Evolutionary conservation across 352 stramenopile genomes (phyloP).

Genomic region (Phytophthora cryptogea): DNA sequence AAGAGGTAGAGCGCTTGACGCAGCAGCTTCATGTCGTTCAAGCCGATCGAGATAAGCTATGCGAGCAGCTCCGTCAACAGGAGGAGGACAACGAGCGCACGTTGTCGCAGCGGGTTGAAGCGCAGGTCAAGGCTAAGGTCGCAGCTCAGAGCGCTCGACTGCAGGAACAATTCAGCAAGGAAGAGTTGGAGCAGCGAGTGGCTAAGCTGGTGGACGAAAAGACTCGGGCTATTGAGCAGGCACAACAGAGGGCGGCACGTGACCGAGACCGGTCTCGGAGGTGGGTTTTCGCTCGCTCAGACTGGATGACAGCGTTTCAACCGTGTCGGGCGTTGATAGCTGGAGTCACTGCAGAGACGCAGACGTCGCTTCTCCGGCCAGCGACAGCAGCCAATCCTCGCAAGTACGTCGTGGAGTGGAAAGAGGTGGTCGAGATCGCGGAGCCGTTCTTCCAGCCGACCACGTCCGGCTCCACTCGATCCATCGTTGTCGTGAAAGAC

Average conservation of each 20-base stretch:
- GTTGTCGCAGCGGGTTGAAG: conserved; percentile 17
- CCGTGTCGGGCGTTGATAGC: conserved; percentile 19
- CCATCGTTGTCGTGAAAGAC: conserved; percentile 27
- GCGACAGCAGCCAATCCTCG: conserved; percentile 2
- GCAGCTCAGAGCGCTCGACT: conserved; percentile 1
- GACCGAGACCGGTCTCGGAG: conserved; percentile 23
- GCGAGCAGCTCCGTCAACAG: conserved; percentile 26
- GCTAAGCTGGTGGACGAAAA: conserved; percentile 17
- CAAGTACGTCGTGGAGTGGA: conserved; percentile 33
- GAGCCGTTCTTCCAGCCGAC: conserved; percentile 25
- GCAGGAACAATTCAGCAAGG: conserved; percentile 6
- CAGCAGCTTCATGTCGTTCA: conserved; percentile 19
- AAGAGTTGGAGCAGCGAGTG: conserved; percentile 19
- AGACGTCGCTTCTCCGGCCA: conserved; percentile 27
- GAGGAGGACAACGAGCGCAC: conserved; percentile 28
- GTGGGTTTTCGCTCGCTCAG: conserved; percentile 29
- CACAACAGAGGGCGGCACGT: conserved; percentile 10
- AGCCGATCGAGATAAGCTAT: conserved; percentile 23
- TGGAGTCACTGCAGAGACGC: conserved; percentile 4
- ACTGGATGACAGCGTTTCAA: conserved; percentile 34
- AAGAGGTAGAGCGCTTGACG: conserved; percentile 19
- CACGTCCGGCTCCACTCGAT: conserved; percentile 7
- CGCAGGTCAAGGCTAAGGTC: conserved; percentile 10
- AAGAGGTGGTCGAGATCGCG: conserved; percentile 28
- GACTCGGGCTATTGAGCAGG: background rate